These are phyloP conservation scores for Trypanosoma rangeli DNA, from an alignment of 208 protist genomes.

Conservation along the genomic window DNA sequence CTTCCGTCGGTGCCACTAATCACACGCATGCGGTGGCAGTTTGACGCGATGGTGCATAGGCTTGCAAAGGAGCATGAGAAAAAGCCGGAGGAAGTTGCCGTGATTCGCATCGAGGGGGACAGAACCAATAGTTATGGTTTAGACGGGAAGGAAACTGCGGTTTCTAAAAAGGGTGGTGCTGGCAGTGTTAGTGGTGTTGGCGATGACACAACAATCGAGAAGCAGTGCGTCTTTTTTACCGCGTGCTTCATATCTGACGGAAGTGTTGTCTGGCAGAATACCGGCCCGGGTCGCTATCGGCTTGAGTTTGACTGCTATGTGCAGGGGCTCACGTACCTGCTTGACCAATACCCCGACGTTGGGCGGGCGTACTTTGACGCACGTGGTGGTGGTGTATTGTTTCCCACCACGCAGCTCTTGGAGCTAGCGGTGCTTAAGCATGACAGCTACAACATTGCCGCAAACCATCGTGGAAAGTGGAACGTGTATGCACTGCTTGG, in stretches of 20 bases:
- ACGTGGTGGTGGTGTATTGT: slow-evolving; percentile 37
- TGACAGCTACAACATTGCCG: slow-evolving; percentile 60
- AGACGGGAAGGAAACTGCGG: background rate
- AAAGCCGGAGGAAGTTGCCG: slow-evolving; percentile 15
- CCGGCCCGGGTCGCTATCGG: slow-evolving; percentile 62
- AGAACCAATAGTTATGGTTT: background rate
- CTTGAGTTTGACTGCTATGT: slow-evolving; percentile 85
- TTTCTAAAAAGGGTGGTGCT: slow-evolving; percentile 2
- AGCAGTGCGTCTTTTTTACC: slow-evolving; percentile 43
- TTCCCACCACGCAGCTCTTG: slow-evolving; percentile 49
- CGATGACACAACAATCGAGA: background rate
- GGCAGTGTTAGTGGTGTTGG: background rate
- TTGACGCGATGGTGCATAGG: slow-evolving; percentile 57
- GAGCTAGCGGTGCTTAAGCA: slow-evolving; percentile 64
- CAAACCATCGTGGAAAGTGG: slow-evolving; percentile 79
- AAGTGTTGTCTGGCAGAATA: slow-evolving; percentile 64
- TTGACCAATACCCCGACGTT: slow-evolving; percentile 71
- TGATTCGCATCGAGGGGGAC: slow-evolving; percentile 28
- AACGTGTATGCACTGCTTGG: slow-evolving; percentile 84
- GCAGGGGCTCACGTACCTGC: slow-evolving; percentile 70
- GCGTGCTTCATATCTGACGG: slow-evolving; percentile 42
- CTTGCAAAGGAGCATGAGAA: slow-evolving; percentile 35
- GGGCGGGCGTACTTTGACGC: slow-evolving; percentile 15
- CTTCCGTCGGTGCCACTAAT: slow-evolving; percentile 53
- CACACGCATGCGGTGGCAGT: slow-evolving; percentile 79